Base-by-base conservation (phyloP, 768 basidiomycete genomes). In the Xerocomellus intermedius region DNA sequence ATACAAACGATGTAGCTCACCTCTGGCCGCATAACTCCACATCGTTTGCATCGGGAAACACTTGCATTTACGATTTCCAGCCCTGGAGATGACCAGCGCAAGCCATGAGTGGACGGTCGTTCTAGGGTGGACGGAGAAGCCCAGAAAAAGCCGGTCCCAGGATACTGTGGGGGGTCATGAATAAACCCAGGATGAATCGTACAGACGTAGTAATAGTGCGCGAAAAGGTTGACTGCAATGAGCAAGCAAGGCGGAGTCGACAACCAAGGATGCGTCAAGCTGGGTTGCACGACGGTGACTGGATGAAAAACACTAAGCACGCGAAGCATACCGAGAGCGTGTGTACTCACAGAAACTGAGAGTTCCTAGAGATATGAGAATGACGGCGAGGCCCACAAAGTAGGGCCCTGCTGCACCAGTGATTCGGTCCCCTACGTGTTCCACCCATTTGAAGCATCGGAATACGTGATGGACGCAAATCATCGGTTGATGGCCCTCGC, bases 341-440 rank as follows among this genome's bases (percentile, higher is more conserved):
- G 32, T 46, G 35, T 30, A 82, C 88, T 73, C 66, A 95, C 94
- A 92, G 69, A 96, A 98, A 59, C 82, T 86, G 46, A 92, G 57
- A 0, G 82, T 76, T 42, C 93, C 94, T 1, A 77, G 63, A 12
- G 77, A 72, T 16, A 94, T 85, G 26, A 98, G 78, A 8, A 84
- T 64, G 51, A 87, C 76, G 5, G 93, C 95, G n/a, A 96, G 75
- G 1, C 74, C 80, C 37, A 98, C 83, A 68, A 98, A 98, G 64
- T 88, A 83, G 0, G 94, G 96, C 0, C 96, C 96, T 30, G 91
- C 94, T 49, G 90, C 88, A 50, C 94, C 93, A 0, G 93, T 97
- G 37, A 96, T 63, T 60, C 80, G 76, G 69, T 97, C 92, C 6
- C 82, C 95, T 46, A 75, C 71, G 50, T 83, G 74, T 74, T 98